Evolutionary conservation across 2,329 filamentous ascomycete species (phyloP).

Genomic region (Keithomyces neogunnii): DNA sequence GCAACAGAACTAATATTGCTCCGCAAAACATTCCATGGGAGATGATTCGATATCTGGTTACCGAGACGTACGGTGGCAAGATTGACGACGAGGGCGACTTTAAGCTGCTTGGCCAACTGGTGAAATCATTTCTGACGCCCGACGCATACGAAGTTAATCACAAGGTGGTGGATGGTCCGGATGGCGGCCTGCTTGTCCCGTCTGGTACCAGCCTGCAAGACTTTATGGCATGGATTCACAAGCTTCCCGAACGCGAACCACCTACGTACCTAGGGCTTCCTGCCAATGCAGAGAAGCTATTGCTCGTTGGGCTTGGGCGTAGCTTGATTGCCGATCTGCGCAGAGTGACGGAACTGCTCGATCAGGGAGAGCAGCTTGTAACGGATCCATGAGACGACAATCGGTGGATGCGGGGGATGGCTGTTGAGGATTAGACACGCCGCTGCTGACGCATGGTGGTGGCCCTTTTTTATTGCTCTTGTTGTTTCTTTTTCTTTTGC

Average conservation of each 20-base stretch:
- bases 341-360: conserved; percentile 77
- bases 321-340: conserved; percentile 78
- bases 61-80: conserved; percentile 96
- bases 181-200: conserved; percentile 64
- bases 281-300: conserved; percentile 90
- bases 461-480: background rate
- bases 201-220: conserved; percentile 74
- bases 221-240: conserved; percentile 86
- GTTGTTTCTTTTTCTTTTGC: background rate
- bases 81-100: conserved; percentile 90
- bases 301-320: conserved; percentile 80
- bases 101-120: conserved; percentile 60
- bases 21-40: conserved; percentile 95
- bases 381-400: conserved; percentile 37
- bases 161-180: conserved; percentile 66
- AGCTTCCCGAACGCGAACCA: conserved; percentile 87
- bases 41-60: conserved; percentile 82
- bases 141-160: conserved; percentile 89
- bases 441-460: background rate
- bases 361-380: conserved; percentile 90
- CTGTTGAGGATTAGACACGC: background rate
- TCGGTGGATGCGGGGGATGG: background rate
- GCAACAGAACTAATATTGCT: conserved; percentile 83
- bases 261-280: conserved; percentile 91
- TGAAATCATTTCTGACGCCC: conserved; percentile 71